Percentiles rank a stretch among this genome's conserved stretches.
Evolutionary conservation across 176 grass and related monocot genomes (phyloP).

Genomic region (Oryza nivara): DNA sequence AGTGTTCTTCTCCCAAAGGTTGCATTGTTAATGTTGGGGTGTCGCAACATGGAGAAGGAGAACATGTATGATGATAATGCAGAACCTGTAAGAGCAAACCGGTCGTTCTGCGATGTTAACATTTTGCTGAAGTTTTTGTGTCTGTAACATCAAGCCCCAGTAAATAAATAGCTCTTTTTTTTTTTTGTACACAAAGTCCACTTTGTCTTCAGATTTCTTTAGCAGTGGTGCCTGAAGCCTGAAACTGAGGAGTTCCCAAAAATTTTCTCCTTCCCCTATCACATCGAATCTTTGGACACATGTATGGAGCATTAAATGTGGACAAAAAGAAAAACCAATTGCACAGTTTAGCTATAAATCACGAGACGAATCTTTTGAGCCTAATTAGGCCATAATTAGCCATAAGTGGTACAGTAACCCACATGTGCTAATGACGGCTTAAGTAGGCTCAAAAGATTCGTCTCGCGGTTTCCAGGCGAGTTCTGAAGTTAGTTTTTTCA

Average conservation of each 20-base stretch:
- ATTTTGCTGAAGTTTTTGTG: slow-evolving; percentile 31
- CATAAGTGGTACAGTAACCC: no score
- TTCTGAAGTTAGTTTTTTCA: no score
- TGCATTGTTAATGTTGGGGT: slow-evolving; percentile 35
- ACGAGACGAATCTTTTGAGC: no score
- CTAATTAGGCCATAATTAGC: no score
- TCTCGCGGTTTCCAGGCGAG: no score
- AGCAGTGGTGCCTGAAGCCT: neutral
- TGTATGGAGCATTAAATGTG: no score
- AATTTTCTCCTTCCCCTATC: no score
- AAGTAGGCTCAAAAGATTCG: no score
- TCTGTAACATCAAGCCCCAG: slow-evolving; percentile 40
- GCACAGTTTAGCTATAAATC: no score
- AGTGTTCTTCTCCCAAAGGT: neutral
- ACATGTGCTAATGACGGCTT: no score
- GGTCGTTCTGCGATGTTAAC: slow-evolving; percentile 12
- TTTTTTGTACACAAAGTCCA: slow-evolving; percentile 24
- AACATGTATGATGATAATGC: neutral
- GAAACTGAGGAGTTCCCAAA: neutral
- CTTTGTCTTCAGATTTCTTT: neutral
- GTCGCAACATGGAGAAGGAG: neutral
- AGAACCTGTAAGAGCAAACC: neutral
- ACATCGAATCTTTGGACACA: no score
- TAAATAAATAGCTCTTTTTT: slow-evolving; percentile 6
- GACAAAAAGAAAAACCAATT: no score